These are phyloP conservation scores for Corynascus novoguineensis DNA, from an alignment of 495 filamentous ascomycete genomes.

Conservation along the genomic window DNA sequence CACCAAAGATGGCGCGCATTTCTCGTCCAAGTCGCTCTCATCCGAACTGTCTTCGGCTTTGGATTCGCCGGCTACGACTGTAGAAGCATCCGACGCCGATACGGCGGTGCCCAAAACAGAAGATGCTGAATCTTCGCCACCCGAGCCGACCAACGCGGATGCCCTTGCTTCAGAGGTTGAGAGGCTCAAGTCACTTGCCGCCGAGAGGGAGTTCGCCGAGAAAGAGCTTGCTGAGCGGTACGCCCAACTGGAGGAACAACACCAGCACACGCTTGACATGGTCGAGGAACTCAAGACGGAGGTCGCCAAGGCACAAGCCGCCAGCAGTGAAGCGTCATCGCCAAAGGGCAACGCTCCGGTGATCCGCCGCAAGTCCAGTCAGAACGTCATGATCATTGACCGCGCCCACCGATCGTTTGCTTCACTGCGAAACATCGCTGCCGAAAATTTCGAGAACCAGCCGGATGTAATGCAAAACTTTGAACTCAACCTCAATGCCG, in stretches of 20 bases:
- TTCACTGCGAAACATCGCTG: constrained; percentile 77
- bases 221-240: constrained; percentile 69
- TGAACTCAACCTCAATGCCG: constrained; percentile 82
- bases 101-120: constrained; percentile 36
- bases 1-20: constrained; percentile 69
- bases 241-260: constrained; percentile 69
- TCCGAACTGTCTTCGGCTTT: constrained; percentile 93
- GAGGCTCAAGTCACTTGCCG: constrained; percentile 58
- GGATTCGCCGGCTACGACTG: constrained; percentile 66
- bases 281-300: constrained; percentile 87
- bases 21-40: constrained; percentile 87
- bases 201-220: constrained; percentile 72
- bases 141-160: constrained; percentile 32
- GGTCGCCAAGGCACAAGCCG: constrained; percentile 65
- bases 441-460: constrained; percentile 73
- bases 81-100: constrained; percentile 53
- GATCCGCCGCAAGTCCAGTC: constrained; percentile 89
- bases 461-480: constrained; percentile 88
- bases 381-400: constrained; percentile 84
- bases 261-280: constrained; percentile 73
- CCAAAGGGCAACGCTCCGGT: constrained; percentile 60
- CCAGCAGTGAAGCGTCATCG: constrained; percentile 51
- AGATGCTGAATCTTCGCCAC: constrained; percentile 19
- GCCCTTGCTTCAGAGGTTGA: constrained; percentile 60
- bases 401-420: constrained; percentile 89